A percentile compares a stretch with the other conserved stretches of the same genome.
Conservation (phyloP, 352 stramenopile genomes). For the Pythium phragmitis region DNA sequence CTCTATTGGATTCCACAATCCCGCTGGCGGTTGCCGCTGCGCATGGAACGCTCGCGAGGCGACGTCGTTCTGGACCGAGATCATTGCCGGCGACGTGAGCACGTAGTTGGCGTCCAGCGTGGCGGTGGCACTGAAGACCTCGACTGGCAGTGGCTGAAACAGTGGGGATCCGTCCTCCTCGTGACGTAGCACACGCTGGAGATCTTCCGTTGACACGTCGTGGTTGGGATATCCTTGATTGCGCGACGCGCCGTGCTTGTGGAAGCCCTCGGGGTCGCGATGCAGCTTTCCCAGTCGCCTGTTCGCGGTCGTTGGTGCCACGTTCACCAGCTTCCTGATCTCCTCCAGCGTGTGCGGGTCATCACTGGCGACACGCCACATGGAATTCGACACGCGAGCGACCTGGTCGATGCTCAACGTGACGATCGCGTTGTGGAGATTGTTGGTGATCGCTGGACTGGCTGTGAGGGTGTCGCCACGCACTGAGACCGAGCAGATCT, state of each 20-base stretch:
- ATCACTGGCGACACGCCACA: constrained; percentile 37
- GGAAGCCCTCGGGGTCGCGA: constrained; percentile 49
- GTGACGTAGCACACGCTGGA: background rate
- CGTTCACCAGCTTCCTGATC: background rate
- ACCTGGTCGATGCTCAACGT: constrained; percentile 33
- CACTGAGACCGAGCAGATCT: constrained; percentile 37
- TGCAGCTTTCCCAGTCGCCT: constrained; percentile 44
- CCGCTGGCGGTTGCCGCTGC: constrained; percentile 22
- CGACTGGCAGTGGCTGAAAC: constrained; percentile 26
- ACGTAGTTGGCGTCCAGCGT: constrained; percentile 76
- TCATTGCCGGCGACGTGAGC: constrained; percentile 42
- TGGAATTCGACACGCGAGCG: constrained; percentile 34
- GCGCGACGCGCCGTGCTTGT: constrained; percentile 47
- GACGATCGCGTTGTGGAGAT: constrained; percentile 22
- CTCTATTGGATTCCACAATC: constrained; percentile 47
- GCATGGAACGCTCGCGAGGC: constrained; percentile 36
- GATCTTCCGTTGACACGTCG: constrained; percentile 31
- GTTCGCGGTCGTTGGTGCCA: background rate
- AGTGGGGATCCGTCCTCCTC: background rate
- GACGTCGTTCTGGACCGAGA: constrained; percentile 59
- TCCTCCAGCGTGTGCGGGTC: constrained; percentile 8
- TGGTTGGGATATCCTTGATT: constrained; percentile 63
- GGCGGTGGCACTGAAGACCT: constrained; percentile 54
- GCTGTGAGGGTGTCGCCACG: constrained; percentile 36
- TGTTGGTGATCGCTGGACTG: constrained; percentile 1